phyloP scores from a whole-genome alignment of 2,329 filamentous ascomycete genomes.

The Macrophomina tecta region DNA sequence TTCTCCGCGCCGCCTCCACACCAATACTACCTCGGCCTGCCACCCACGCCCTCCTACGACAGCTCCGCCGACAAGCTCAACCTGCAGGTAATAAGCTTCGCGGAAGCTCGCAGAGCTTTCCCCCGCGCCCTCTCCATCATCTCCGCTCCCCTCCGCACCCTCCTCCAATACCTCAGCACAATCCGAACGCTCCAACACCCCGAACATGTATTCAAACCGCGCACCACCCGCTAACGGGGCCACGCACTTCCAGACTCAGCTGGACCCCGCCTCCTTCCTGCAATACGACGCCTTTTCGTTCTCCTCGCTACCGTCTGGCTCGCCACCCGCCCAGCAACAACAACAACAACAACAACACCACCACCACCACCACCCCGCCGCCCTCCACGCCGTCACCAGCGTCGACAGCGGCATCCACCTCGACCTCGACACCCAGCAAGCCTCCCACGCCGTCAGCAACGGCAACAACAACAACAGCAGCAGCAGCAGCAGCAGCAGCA shows the following conservation, averaged over 20 bases:
- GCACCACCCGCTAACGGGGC: background rate
- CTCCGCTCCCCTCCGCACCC: background rate
- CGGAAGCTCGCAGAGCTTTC: background rate
- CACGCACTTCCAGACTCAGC: slow-evolving; percentile 6
- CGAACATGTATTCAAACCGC: background rate
- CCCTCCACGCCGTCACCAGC: slow-evolving; percentile 42
- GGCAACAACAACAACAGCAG: no score
- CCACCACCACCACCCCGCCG: slow-evolving; percentile 26
- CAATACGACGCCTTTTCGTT: slow-evolving; percentile 26
- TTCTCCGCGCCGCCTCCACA: slow-evolving; percentile 54
- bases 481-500: no score
- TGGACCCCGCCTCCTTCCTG: slow-evolving; percentile 16
- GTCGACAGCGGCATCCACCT: slow-evolving; percentile 51
- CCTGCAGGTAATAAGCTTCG: slow-evolving; percentile 9
- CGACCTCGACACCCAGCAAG: slow-evolving; percentile 34
- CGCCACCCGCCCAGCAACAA: slow-evolving; percentile 3
- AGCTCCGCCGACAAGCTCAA: slow-evolving; percentile 19
- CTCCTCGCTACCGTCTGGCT: slow-evolving; percentile 11
- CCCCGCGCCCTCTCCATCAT: background rate
- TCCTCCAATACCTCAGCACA: no score
- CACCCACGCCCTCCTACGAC: slow-evolving; percentile 42
- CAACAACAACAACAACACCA: background rate
- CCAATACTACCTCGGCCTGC: slow-evolving; percentile 58
- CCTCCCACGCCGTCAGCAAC: background rate
- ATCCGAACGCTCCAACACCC: background rate